Evolutionary conservation across 768 basidiomycete species (phyloP).

Genomic region (Tremella yokohamensis): DNA sequence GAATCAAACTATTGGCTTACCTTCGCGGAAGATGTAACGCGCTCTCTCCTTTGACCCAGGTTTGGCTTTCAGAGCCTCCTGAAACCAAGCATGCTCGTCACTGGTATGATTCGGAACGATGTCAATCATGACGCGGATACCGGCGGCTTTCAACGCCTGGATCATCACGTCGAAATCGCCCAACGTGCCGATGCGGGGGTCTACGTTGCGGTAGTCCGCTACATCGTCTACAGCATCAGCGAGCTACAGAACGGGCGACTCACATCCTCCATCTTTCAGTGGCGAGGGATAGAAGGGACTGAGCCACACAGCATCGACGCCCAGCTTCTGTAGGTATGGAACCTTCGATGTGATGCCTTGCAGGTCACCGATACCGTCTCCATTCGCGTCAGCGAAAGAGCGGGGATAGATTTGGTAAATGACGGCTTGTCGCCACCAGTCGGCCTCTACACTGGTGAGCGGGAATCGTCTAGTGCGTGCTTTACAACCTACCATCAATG

Average conservation of each 20-base stretch:
- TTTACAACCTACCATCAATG: too few species aligned
- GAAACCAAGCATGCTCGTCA: constrained; percentile 23
- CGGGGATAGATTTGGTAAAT: constrained; percentile 13
- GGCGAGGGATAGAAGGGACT: constrained; percentile 9
- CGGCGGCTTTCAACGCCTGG: constrained; percentile 12
- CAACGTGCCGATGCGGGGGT: constrained; percentile 29
- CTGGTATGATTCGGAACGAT: constrained; percentile 32
- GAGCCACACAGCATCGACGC: constrained; percentile 10
- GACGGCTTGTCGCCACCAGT: constrained; percentile 9
- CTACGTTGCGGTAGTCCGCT: constrained; percentile 27
- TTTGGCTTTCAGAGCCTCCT: background rate
- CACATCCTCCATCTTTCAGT: constrained; percentile 13
- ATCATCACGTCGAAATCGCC: constrained; percentile 28
- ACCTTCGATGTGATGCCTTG: constrained; percentile 1
- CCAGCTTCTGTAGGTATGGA: background rate
- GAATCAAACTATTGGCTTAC: background rate
- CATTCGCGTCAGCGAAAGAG: constrained; percentile 11
- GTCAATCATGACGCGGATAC: constrained; percentile 25
- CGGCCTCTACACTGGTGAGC: too few species aligned
- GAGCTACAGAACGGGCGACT: background rate
- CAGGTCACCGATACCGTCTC: constrained; percentile 4
- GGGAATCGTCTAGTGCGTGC: too few species aligned
- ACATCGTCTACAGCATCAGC: constrained; percentile 17
- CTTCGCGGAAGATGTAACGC: constrained; percentile 14
- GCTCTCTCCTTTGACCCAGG: constrained; percentile 4